Evolutionary conservation across 495 filamentous ascomycete species (phyloP).

Genomic region (Recurvomyces mirabilis): DNA sequence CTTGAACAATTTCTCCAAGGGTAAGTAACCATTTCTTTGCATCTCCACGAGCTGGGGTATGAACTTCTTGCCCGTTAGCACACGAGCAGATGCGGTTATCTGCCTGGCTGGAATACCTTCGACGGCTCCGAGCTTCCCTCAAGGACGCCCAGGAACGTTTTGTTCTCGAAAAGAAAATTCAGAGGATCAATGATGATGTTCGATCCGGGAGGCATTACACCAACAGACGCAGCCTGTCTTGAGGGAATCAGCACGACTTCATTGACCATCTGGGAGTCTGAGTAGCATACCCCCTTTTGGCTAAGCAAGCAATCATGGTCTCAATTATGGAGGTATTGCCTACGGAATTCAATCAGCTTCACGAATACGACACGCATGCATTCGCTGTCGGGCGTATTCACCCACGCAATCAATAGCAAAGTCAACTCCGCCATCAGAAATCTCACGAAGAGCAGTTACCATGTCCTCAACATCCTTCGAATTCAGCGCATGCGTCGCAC

Average conservation of each 20-base stretch:
- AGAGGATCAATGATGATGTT: constrained; percentile 7
- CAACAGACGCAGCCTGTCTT: background rate
- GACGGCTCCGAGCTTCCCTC: constrained; percentile 8
- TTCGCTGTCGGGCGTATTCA: no score
- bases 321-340: constrained; percentile 3
- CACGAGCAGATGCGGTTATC: background rate
- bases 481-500: constrained; percentile 21
- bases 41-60: constrained; percentile 13
- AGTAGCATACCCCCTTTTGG: constrained; percentile 3
- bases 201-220: constrained; percentile 5
- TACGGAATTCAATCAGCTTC: no score
- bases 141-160: constrained; percentile 2
- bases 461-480: constrained; percentile 3
- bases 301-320: constrained; percentile 6
- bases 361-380: no score
- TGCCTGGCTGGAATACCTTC: background rate
- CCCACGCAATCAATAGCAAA: constrained; percentile 7
- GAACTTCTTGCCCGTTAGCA: constrained; percentile 3
- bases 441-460: constrained; percentile 5
- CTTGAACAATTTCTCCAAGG: constrained; percentile 8
- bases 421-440: constrained; percentile 10
- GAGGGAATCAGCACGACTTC: background rate
- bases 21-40: constrained; percentile 12
- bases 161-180: constrained; percentile 3
- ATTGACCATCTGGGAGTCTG: no score